Conservation (phyloP, 352 stramenopile genomes). For the Phytophthora crassamura region DNA sequence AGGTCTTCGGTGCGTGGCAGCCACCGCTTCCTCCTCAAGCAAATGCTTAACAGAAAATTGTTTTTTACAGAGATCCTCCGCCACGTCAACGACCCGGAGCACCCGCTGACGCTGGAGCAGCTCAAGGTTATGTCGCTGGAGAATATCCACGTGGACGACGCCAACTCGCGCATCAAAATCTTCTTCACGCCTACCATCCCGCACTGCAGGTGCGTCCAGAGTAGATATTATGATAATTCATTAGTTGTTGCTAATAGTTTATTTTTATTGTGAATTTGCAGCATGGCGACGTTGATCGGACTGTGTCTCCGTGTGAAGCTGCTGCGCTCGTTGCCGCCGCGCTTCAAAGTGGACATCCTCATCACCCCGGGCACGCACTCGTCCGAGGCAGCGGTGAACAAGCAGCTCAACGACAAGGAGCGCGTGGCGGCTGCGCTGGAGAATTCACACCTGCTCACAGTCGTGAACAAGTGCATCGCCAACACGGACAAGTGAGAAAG, state of each 20-base stretch:
- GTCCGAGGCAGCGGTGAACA: conserved; percentile 96
- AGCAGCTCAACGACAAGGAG: conserved; percentile 98
- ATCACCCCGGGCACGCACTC: conserved; percentile 96
- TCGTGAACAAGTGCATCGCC: conserved; percentile 97
- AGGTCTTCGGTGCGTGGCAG: conserved; percentile 80
- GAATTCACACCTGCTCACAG: conserved; percentile 95
- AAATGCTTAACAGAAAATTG: conserved; percentile 4
- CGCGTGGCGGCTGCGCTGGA: conserved; percentile 95
- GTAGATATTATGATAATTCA: neutral
- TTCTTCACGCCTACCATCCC: conserved; percentile 96
- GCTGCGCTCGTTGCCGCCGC: conserved; percentile 90
- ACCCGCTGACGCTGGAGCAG: conserved; percentile 94
- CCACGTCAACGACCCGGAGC: conserved; percentile 94
- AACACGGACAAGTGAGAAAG: conserved; percentile 85
- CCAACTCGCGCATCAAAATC: conserved; percentile 77
- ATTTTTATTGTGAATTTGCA: conserved; percentile 28
- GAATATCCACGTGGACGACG: conserved; percentile 91
- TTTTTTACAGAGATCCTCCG: conserved; percentile 73
- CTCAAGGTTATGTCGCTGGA: conserved; percentile 93
- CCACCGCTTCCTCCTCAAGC: neutral
- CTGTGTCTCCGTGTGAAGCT: conserved; percentile 97
- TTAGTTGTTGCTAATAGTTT: conserved; percentile 1
- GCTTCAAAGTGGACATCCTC: conserved; percentile 95
- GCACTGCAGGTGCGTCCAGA: conserved; percentile 88
- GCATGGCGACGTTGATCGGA: conserved; percentile 97